These are phyloP conservation scores for Clathrospora elynae DNA, from an alignment of 2,329 filamentous ascomycete species.

Conservation along the genomic window DNA sequence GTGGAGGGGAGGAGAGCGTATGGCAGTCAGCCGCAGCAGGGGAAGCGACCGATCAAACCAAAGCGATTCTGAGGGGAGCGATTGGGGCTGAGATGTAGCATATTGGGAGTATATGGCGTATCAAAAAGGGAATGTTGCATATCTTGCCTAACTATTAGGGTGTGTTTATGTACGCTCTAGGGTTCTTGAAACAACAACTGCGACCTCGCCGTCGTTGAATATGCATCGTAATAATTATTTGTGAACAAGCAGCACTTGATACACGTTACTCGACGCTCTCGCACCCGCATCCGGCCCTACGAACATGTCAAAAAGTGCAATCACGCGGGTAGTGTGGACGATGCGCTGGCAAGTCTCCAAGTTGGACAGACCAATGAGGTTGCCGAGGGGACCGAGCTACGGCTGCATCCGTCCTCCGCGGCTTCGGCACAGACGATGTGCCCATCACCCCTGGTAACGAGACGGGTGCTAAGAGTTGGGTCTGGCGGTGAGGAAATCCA, in stretches of 20 bases:
- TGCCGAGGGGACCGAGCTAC: conserved; percentile 8
- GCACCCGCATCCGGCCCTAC: conserved; percentile 20
- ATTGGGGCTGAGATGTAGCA: conserved; percentile 1
- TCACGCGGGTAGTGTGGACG: conserved; percentile 20
- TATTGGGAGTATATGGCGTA: conserved; percentile 24
- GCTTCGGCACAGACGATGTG: conserved; percentile 14
- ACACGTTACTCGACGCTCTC: conserved; percentile 19
- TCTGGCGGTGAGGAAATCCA: conserved; percentile 18
- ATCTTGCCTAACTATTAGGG: no score
- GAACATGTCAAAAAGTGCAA: conserved; percentile 4
- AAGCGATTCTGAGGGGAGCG: conserved; percentile 30
- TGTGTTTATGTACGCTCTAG: not conserved
- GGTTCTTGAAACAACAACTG: conserved; percentile 15
- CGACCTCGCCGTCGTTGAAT: conserved; percentile 25
- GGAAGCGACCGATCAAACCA: conserved; percentile 59
- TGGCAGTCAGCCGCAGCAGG: conserved; percentile 74
- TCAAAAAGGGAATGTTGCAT: no score
- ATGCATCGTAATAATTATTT: conserved; percentile 3
- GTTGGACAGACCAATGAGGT: conserved; percentile 20
- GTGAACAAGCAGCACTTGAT: not conserved
- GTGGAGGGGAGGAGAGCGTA: conserved; percentile 70
- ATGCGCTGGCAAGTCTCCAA: conserved; percentile 38
- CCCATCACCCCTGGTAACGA: conserved; percentile 27
- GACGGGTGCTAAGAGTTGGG: conserved; percentile 12
- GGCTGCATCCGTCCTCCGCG: conserved; percentile 21